phyloP scores from a whole-genome alignment of 1,284 basidiomycete species.

The Moesziomyces sp. region DNA sequence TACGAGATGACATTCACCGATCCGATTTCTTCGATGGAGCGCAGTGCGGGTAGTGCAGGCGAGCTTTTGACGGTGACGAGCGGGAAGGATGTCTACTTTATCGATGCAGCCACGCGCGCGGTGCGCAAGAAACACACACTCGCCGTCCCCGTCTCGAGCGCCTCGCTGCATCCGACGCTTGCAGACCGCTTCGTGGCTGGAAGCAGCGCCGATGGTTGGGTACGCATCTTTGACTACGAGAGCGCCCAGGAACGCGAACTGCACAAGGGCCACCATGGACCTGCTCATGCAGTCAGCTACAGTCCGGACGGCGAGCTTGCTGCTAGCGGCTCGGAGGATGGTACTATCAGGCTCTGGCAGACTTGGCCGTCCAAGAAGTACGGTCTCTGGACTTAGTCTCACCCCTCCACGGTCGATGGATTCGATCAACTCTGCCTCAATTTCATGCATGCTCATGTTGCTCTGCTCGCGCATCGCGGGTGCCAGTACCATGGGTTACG shows the following conservation, averaged over 20 bases:
- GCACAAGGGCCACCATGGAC: conserved; percentile 96
- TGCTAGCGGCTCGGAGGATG: conserved; percentile 88
- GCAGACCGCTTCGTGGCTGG: conserved; percentile 93
- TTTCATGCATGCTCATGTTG: not conserved
- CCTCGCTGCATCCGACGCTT: conserved; percentile 87
- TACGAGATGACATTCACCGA: conserved; percentile 79
- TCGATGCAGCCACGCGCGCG: conserved; percentile 65
- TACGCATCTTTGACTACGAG: conserved; percentile 85
- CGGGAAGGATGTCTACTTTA: conserved; percentile 88
- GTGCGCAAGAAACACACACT: conserved; percentile 54
- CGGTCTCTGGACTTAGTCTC: conserved; percentile 77
- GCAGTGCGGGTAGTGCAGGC: conserved; percentile 78
- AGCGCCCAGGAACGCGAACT: conserved; percentile 90
- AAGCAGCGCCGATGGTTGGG: conserved; percentile 92
- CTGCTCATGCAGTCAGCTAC: conserved; percentile 92
- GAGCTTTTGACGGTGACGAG: conserved; percentile 88
- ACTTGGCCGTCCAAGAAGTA: conserved; percentile 91
- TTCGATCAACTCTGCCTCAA: not conserved
- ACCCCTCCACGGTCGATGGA: too few relatives aligned
- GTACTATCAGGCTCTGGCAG: conserved; percentile 94
- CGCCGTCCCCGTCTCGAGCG: conserved; percentile 78
- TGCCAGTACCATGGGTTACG: too few relatives aligned
- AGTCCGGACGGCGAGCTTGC: conserved; percentile 98
- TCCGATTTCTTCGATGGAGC: conserved; percentile 91
- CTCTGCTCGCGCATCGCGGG: too few relatives aligned